These are phyloP conservation scores for Cryphonectria japonica DNA, from an alignment of 2,329 filamentous ascomycete genomes.

Conservation along the genomic window DNA sequence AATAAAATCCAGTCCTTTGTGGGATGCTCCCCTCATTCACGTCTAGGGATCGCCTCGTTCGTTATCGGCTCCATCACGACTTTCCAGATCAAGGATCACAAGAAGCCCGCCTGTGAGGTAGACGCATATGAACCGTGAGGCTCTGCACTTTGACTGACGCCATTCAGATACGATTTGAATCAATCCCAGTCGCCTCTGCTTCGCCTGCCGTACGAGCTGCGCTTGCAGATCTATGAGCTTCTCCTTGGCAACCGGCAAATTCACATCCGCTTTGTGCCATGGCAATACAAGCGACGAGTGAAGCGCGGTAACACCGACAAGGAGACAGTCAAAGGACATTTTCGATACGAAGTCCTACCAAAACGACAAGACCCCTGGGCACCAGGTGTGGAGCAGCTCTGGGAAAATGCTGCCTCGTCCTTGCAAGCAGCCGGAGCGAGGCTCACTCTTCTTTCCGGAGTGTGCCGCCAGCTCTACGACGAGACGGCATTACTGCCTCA, in stretches of 20 bases:
- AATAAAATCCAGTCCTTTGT: background rate
- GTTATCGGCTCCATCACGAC: constrained; percentile 23
- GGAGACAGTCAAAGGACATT: constrained; percentile 35
- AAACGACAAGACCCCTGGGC: constrained; percentile 38
- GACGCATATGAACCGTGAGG: background rate
- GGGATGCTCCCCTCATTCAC: constrained; percentile 11
- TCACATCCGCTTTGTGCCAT: constrained; percentile 38
- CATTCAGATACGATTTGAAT: constrained; percentile 35
- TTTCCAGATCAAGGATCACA: constrained; percentile 22
- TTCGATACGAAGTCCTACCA: constrained; percentile 37
- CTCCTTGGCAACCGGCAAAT: constrained; percentile 40
- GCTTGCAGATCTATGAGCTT: constrained; percentile 41
- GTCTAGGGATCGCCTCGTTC: constrained; percentile 12
- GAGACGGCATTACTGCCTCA: constrained; percentile 42
- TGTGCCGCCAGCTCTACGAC: constrained; percentile 44
- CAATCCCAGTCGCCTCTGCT: constrained; percentile 37
- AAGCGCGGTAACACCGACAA: constrained; percentile 29
- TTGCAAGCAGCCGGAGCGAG: constrained; percentile 24
- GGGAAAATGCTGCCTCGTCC: constrained; percentile 2
- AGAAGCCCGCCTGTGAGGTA: constrained; percentile 24
- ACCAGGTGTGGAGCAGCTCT: constrained; percentile 7
- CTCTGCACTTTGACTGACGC: background rate
- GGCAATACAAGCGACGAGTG: constrained; percentile 33
- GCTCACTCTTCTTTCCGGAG: constrained; percentile 39
- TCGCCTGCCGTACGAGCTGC: constrained; percentile 39